Conservation (phyloP, 805 yeast genomes). For the Candida insectorum region DNA sequence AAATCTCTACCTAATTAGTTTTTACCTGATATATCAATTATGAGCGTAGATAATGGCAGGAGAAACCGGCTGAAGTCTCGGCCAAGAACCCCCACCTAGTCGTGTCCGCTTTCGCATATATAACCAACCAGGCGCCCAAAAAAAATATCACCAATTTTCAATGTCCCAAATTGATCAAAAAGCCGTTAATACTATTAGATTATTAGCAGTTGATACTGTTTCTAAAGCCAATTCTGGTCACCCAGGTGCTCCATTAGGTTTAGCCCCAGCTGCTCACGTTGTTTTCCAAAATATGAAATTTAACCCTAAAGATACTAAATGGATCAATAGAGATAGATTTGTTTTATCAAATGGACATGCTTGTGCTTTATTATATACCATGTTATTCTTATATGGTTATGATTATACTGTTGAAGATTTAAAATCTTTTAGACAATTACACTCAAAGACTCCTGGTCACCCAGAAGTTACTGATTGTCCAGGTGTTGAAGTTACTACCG, state of each 20-base stretch:
- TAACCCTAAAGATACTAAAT: constrained; percentile 86
- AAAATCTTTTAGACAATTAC: constrained; percentile 83
- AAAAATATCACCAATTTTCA: background rate
- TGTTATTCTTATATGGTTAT: constrained; percentile 84
- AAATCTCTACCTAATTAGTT: too few species aligned
- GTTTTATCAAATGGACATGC: constrained; percentile 97
- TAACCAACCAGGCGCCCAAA: background rate
- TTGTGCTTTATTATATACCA: constrained; percentile 79
- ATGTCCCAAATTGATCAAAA: constrained; percentile 51
- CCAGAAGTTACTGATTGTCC: constrained; percentile 82
- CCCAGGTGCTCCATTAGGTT: constrained; percentile 98
- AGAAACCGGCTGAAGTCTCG: too few species aligned
- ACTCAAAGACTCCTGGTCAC: constrained; percentile 94
- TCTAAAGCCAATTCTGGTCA: constrained; percentile 91
- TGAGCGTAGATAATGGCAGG: too few species aligned
- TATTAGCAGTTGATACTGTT: constrained; percentile 83
- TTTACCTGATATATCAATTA: too few species aligned
- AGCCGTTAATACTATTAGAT: constrained; percentile 85
- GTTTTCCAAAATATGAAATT: constrained; percentile 75
- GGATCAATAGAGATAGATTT: constrained; percentile 94
- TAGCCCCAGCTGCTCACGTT: constrained; percentile 93
- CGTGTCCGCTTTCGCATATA: too few species aligned
- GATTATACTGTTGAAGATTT: constrained; percentile 77
- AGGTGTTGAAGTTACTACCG: constrained; percentile 96
- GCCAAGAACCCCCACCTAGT: too few species aligned